Percentiles rank a stretch among this genome's conserved stretches.
These are phyloP conservation scores for Dactylellina haptotyla DNA, from an alignment of 2,329 filamentous ascomycete genomes.

Conservation along the genomic window DNA sequence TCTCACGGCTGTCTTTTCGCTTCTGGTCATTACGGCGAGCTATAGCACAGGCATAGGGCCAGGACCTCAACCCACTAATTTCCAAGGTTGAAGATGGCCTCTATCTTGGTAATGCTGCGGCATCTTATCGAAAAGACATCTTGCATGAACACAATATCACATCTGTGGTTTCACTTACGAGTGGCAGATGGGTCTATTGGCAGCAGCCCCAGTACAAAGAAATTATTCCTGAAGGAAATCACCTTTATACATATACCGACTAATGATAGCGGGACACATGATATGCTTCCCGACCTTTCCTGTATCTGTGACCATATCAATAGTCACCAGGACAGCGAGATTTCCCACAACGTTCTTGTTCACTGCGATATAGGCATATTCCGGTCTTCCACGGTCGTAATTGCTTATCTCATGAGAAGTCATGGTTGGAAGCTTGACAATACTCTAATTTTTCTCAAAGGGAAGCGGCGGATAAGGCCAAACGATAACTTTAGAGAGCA, in stretches of 20 bases:
- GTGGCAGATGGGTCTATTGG: not conserved
- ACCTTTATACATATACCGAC: constrained; percentile 1
- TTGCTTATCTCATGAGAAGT: constrained; percentile 59
- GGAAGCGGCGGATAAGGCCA: constrained; percentile 57
- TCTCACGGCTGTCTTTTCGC: too few relatives aligned
- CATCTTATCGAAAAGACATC: not conserved
- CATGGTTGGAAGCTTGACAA: constrained; percentile 53
- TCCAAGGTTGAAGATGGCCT: constrained; percentile 9
- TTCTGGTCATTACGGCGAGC: too few relatives aligned
- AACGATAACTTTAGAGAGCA: constrained; percentile 58
- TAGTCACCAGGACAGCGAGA: not conserved
- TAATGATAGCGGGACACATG: not conserved
- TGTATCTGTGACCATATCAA: constrained; percentile 62
- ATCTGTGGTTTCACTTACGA: constrained; percentile 3
- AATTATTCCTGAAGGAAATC: not conserved
- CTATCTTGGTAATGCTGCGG: not conserved
- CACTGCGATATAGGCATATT: constrained; percentile 59
- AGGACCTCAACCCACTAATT: constrained; percentile 7
- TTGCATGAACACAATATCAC: not conserved
- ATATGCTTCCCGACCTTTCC: constrained; percentile 52
- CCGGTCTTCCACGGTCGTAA: constrained; percentile 58
- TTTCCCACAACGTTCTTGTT: constrained; percentile 52
- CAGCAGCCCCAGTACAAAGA: not conserved
- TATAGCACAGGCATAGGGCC: too few relatives aligned
- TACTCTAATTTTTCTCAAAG: constrained; percentile 57